Evolutionary conservation across 495 filamentous ascomycete genomes (phyloP).

Genomic region (Talaromyces proteolyticus): DNA sequence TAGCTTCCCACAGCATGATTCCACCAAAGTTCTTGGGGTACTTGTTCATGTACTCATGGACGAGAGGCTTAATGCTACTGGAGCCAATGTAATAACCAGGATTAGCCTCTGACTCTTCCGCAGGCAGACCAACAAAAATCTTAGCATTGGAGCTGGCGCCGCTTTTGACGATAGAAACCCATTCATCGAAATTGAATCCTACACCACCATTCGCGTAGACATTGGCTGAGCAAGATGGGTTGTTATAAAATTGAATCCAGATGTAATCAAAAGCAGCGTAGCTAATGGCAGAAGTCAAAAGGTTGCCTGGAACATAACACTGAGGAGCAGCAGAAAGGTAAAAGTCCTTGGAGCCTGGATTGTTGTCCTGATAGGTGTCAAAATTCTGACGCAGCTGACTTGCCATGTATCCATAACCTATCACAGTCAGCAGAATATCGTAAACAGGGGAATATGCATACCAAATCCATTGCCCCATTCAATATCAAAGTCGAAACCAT

Average conservation of each 20-base stretch:
- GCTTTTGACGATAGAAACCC: slow-evolving; percentile 57
- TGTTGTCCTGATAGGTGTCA: slow-evolving; percentile 23
- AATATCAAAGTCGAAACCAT: slow-evolving; percentile 71
- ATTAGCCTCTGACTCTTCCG: slow-evolving; percentile 25
- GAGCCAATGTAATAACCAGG: slow-evolving; percentile 40
- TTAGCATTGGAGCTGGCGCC: slow-evolving; percentile 55
- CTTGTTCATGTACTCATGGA: slow-evolving; percentile 41
- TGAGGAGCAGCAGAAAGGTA: slow-evolving; percentile 64
- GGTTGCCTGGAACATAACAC: slow-evolving; percentile 54
- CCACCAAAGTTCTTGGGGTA: slow-evolving; percentile 57
- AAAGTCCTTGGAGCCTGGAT: slow-evolving; percentile 29
- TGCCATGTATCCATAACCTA: slow-evolving; percentile 42
- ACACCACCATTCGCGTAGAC: slow-evolving; percentile 32
- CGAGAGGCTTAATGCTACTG: slow-evolving; percentile 39
- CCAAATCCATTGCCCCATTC: slow-evolving; percentile 42
- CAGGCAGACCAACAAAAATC: slow-evolving; percentile 59
- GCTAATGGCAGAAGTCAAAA: slow-evolving; percentile 45
- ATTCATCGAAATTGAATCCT: slow-evolving; percentile 57
- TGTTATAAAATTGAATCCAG: slow-evolving; percentile 69
- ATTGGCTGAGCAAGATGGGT: slow-evolving; percentile 46
- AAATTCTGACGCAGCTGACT: slow-evolving; percentile 45
- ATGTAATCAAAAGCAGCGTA: slow-evolving; percentile 54
- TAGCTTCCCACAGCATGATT: slow-evolving; percentile 70
- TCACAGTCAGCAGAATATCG: slow-evolving; percentile 3
- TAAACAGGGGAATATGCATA: slow-evolving; percentile 21